Conservation (phyloP, 805 yeast species). For the Hemisphaericaspora nanyangensis region DNA sequence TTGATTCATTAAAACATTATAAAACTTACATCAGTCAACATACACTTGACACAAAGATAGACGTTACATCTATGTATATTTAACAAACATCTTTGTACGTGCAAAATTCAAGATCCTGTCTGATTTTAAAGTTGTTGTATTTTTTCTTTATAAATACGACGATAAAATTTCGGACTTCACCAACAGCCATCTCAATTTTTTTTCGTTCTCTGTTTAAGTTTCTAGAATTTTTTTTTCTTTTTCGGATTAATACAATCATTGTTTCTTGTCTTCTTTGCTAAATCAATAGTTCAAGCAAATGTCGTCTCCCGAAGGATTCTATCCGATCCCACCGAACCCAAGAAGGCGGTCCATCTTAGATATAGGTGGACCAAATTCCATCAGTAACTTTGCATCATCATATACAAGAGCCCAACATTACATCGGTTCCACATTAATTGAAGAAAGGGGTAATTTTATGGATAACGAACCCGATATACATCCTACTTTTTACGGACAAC, state of each 20-base stretch:
- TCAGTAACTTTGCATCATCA: conserved; percentile 38
- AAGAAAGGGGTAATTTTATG: conserved; percentile 9
- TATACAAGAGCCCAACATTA: conserved; percentile 35
- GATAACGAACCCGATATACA: conserved; percentile 20
- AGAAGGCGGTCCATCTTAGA: conserved; percentile 30
- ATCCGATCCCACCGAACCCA: neutral
- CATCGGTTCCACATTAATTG: conserved; percentile 15
- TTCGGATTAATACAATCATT: neutral
- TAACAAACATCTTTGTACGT: no score
- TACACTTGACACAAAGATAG: no score
- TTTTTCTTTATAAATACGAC: no score
- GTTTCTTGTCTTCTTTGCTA: neutral
- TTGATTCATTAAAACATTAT: no score
- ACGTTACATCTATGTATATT: no score
- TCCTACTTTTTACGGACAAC: conserved; percentile 14
- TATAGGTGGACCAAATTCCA: conserved; percentile 33
- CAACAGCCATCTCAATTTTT: no score
- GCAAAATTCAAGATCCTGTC: neutral
- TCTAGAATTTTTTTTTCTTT: no score
- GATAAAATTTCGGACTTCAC: neutral
- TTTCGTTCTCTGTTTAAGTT: no score
- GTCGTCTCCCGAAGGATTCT: conserved; percentile 1
- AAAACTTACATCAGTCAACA: no score
- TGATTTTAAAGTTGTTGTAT: no score
- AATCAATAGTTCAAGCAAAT: neutral